phyloP scores from a whole-genome alignment of 208 protist genomes.

The Leishmania aethiopica region DNA sequence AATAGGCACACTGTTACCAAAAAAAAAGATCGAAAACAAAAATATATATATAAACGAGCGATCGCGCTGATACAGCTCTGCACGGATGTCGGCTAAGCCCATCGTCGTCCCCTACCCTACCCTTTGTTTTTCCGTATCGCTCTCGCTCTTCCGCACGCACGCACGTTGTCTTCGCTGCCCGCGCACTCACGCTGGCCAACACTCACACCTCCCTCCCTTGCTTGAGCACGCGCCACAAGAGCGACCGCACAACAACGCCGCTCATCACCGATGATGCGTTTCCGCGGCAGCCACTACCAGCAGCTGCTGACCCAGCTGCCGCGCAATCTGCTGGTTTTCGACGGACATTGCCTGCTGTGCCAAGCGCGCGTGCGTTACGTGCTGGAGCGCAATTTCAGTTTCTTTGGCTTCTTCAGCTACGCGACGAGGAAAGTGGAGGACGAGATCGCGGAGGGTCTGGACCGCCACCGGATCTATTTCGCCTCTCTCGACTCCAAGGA shows the following conservation, averaged over 20 bases:
- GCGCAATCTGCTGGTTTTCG: conserved; percentile 78
- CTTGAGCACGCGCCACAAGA: background rate
- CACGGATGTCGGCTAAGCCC: background rate
- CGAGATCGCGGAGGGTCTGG: conserved; percentile 39
- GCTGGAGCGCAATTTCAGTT: conserved; percentile 87
- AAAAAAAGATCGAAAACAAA: background rate
- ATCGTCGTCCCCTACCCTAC: background rate
- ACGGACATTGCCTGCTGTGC: conserved; percentile 79
- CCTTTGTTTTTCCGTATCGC: background rate
- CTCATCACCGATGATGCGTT: conserved; percentile 26
- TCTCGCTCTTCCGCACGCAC: background rate
- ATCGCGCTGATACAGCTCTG: background rate
- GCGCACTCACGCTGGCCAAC: background rate
- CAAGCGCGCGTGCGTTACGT: conserved; percentile 74
- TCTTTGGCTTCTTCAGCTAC: conserved; percentile 60
- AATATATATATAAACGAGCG: background rate
- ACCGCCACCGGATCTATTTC: conserved; percentile 70
- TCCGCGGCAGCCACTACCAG: conserved; percentile 41
- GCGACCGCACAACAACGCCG: background rate
- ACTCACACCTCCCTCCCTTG: background rate
- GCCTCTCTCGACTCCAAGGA: conserved; percentile 61
- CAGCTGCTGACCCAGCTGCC: conserved; percentile 65
- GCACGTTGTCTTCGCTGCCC: background rate
- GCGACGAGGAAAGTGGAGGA: conserved; percentile 23
- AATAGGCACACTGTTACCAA: background rate